Base-by-base conservation (phyloP, 257 asterid genomes). In the Rauvolfia tetraphylla region DNA sequence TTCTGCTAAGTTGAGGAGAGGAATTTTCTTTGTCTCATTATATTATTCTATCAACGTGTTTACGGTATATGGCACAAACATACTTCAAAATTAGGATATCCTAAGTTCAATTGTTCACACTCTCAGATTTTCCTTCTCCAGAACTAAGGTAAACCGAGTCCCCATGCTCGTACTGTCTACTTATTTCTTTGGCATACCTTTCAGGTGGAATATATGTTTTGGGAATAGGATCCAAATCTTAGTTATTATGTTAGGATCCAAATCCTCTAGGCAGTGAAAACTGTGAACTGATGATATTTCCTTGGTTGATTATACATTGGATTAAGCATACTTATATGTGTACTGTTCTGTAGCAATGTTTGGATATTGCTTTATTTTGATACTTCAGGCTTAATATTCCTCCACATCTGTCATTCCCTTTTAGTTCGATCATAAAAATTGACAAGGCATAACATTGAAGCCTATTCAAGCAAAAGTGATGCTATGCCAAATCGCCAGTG, bases 1-100 rank as follows among this genome's bases (percentile, higher is more conserved):
- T 70, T 49, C 34, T 58, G 63, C 46, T 46, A 74, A 76, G 54
- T 54, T 39, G 53, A 57, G 75, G 79, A 58, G 68, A 49, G 75
- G 78, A 31, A 65, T 56, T 71, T 61, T 56, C 46, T 74, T 65
- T 69, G 12, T 63, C 58, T 72, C 29, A 23, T 57, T 5, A 2
- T 68, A 27, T 44, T 58, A 20, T 27, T 54, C 59, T 18, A 5
- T 54, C 3, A n/a, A 10, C 34, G 11, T n/a, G 3, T 25, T 61
- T 11, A 10, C 17, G 0, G 20, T 27, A 59, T 39, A 61, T 61
- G 39, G 75, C 54, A 58, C 29, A 25, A 46, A 46, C 22, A 42
- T 69, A 44, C 2, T 14, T 2, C 39, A 44, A 42, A 7, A 71
- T 31, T 18, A 31, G 38, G 59, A 27, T 70, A 38, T 42, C n/a